Evolutionary conservation across 2,329 filamentous ascomycete genomes (phyloP).

Genomic region (Aspergillus sp.): DNA sequence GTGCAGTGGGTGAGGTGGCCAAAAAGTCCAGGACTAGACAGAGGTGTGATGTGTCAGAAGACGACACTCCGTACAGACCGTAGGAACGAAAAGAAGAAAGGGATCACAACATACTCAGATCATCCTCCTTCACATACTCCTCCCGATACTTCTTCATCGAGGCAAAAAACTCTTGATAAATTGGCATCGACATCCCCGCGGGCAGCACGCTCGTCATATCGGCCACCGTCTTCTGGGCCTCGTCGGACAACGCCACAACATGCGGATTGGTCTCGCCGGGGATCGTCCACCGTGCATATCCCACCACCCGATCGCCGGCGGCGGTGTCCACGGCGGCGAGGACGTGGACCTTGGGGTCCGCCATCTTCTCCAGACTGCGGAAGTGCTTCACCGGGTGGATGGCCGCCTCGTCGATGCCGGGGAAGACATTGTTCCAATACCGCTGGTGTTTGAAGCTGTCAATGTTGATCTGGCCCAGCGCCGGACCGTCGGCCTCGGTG

Average conservation of each 20-base stretch:
- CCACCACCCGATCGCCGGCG: slow-evolving; percentile 34
- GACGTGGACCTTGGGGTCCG: slow-evolving; percentile 38
- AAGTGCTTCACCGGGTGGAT: slow-evolving; percentile 37
- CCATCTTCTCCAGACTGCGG: slow-evolving; percentile 40
- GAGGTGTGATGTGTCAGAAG: no score
- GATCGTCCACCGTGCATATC: slow-evolving; percentile 51
- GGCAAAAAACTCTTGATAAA: slow-evolving; percentile 19
- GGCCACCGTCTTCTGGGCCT: slow-evolving; percentile 30
- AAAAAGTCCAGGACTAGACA: slow-evolving; percentile 19
- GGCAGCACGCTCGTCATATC: slow-evolving; percentile 15
- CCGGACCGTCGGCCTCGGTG: slow-evolving; percentile 40
- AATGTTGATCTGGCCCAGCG: slow-evolving; percentile 46
- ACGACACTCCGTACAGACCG: no score
- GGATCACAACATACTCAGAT: slow-evolving; percentile 11
- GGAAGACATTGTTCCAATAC: slow-evolving; percentile 26
- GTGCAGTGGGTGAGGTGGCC: slow-evolving; percentile 9
- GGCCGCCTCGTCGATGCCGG: slow-evolving; percentile 23
- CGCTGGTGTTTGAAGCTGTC: slow-evolving; percentile 45
- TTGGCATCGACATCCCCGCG: slow-evolving; percentile 45
- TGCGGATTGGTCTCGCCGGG: not conserved
- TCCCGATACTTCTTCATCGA: slow-evolving; percentile 9
- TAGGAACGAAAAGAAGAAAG: not conserved
- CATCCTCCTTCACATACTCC: slow-evolving; percentile 8
- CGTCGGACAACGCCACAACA: slow-evolving; percentile 36
- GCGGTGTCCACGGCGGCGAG: slow-evolving; percentile 39